Evolutionary conservation across 2,329 filamentous ascomycete genomes (phyloP).

Genomic region (Curvularia sp.): DNA sequence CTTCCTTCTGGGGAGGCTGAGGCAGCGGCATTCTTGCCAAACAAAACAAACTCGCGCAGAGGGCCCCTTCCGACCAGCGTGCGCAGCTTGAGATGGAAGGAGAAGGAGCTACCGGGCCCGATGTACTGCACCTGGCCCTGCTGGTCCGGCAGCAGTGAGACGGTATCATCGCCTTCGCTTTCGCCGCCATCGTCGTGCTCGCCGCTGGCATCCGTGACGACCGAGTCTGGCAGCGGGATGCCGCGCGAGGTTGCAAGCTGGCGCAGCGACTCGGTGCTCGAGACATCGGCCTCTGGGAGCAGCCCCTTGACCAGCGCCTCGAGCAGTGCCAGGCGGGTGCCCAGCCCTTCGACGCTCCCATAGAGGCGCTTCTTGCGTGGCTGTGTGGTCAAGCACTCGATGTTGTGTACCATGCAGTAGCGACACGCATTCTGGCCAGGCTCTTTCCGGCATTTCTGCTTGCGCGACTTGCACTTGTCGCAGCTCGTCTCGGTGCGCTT

Average conservation of each 20-base stretch:
- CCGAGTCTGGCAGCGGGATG: slow-evolving; percentile 49
- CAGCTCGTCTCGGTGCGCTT: slow-evolving; percentile 57
- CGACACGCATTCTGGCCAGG: slow-evolving; percentile 51
- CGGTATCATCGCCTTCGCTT: slow-evolving; percentile 45
- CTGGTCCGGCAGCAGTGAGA: slow-evolving; percentile 52
- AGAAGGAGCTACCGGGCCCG: slow-evolving; percentile 53
- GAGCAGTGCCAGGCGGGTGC: slow-evolving; percentile 52
- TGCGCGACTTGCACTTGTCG: slow-evolving; percentile 58
- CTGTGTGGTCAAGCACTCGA: slow-evolving; percentile 55
- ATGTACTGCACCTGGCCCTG: slow-evolving; percentile 57
- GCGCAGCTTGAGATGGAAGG: slow-evolving; percentile 54
- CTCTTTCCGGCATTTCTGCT: slow-evolving; percentile 56
- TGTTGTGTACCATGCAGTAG: slow-evolving; percentile 53
- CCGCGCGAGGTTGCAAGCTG: slow-evolving; percentile 51
- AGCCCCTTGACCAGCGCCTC: slow-evolving; percentile 57
- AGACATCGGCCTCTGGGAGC: slow-evolving; percentile 53
- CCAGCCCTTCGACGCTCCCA: slow-evolving; percentile 54
- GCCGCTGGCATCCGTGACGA: slow-evolving; percentile 21
- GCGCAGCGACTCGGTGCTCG: slow-evolving; percentile 53
- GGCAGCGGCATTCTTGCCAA: slow-evolving; percentile 53
- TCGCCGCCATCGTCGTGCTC: slow-evolving; percentile 31
- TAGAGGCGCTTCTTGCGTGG: slow-evolving; percentile 56
- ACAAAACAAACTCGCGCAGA: slow-evolving; percentile 50
- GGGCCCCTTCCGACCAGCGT: slow-evolving; percentile 47
- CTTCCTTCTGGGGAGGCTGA: slow-evolving; percentile 28